Conservation (phyloP, 768 basidiomycete species). For the Grammothele lineata region DNA sequence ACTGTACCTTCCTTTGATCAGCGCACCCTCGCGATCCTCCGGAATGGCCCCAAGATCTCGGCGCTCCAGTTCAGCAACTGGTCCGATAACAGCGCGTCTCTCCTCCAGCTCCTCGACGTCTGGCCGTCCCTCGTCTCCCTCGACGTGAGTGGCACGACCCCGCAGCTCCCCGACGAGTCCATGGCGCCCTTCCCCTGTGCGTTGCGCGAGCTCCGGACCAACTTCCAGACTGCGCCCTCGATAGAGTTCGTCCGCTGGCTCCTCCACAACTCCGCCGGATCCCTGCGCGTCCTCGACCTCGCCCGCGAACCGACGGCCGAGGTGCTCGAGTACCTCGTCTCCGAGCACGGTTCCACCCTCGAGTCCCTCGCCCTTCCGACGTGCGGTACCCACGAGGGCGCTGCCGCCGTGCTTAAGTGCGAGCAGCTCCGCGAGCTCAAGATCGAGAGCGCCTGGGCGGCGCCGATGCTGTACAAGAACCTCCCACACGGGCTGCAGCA, state of each 20-base stretch:
- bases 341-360: slow-evolving; percentile 44
- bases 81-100: slow-evolving; percentile 55
- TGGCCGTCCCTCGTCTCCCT: slow-evolving; percentile 58
- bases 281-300: slow-evolving; percentile 52
- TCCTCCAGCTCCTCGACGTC: slow-evolving; percentile 59
- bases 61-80: slow-evolving; percentile 65
- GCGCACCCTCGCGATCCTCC: slow-evolving; percentile 46
- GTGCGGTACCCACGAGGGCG: slow-evolving; percentile 45
- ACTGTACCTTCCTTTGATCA: slow-evolving; percentile 24
- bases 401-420: slow-evolving; percentile 44
- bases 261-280: slow-evolving; percentile 48
- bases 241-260: slow-evolving; percentile 68
- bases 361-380: slow-evolving; percentile 55
- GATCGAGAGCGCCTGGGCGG: slow-evolving; percentile 50
- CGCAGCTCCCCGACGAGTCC: slow-evolving; percentile 41
- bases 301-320: slow-evolving; percentile 55
- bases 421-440: slow-evolving; percentile 47
- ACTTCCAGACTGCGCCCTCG: slow-evolving; percentile 60
- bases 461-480: slow-evolving; percentile 41
- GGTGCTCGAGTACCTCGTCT: slow-evolving; percentile 51
- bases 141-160: slow-evolving; percentile 45
- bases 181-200: slow-evolving; percentile 42
- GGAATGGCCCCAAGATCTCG: slow-evolving; percentile 49
- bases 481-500: slow-evolving; percentile 49
- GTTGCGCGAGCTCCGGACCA: slow-evolving; percentile 53